Evolutionary conservation across 768 basidiomycete genomes (phyloP).

Genomic region (Vishniacozyma victoriae): DNA sequence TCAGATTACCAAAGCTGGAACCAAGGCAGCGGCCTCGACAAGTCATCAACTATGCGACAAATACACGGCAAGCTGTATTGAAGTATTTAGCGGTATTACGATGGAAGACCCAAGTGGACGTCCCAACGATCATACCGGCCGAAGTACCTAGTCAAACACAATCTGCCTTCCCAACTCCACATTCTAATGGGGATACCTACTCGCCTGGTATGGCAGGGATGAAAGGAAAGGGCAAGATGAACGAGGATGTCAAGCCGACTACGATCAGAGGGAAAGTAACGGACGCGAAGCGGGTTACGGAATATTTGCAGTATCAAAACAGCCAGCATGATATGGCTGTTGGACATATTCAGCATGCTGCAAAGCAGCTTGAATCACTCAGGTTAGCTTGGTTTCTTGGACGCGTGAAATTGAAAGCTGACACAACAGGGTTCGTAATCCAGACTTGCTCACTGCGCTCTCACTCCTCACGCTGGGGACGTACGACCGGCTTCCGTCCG

Average conservation of each 20-base stretch:
- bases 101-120: constrained; percentile 36
- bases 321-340: constrained; percentile 72
- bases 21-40: constrained; percentile 24
- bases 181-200: constrained; percentile 27
- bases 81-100: constrained; percentile 38
- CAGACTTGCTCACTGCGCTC: constrained; percentile 84
- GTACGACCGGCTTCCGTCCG: constrained; percentile 73
- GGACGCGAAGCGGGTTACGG: constrained; percentile 32
- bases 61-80: constrained; percentile 31
- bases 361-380: constrained; percentile 67
- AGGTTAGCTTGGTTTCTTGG: constrained; percentile 54
- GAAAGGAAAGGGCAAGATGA: constrained; percentile 27
- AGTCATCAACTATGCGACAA: constrained; percentile 35
- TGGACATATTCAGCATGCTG: constrained; percentile 58
- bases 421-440: constrained; percentile 71
- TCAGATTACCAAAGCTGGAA: constrained; percentile 25
- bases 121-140: not conserved
- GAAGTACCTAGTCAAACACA: constrained; percentile 1
- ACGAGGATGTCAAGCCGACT: constrained; percentile 3
- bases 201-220: constrained; percentile 20
- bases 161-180: constrained; percentile 38
- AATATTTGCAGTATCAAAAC: constrained; percentile 39
- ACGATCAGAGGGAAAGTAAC: constrained; percentile 28
- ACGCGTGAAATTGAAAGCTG: not conserved
- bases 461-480: constrained; percentile 82